phyloP scores from a whole-genome alignment of 129 eudicot genomes.

The Flaveria sonorensis region DNA sequence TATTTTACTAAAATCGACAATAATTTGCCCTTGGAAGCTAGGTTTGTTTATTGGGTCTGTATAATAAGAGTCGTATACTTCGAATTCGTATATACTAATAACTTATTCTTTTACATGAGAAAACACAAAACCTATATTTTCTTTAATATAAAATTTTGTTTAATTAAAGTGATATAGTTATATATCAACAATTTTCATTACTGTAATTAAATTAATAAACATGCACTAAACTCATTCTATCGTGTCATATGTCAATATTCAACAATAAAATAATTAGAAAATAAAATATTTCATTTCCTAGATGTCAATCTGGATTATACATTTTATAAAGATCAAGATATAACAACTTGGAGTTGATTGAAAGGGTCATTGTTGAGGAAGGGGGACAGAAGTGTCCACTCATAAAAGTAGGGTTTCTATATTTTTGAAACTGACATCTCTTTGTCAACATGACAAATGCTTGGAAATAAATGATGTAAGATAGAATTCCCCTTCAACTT shows the following conservation, averaged over 20 bases:
- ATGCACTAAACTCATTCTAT: not conserved
- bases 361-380: constrained; percentile 14
- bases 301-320: not conserved
- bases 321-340: not conserved
- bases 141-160: too few relatives aligned
- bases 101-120: too few relatives aligned
- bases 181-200: not conserved
- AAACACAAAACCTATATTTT: too few relatives aligned
- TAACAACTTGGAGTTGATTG: constrained; percentile 25
- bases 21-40: too few relatives aligned
- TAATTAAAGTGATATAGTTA: too few relatives aligned
- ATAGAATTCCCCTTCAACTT: constrained; percentile 5
- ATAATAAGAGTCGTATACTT: too few relatives aligned
- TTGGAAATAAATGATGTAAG: constrained; percentile 1
- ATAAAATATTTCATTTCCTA: too few relatives aligned
- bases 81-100: too few relatives aligned
- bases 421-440: constrained; percentile 29
- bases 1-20: too few relatives aligned
- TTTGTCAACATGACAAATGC: constrained; percentile 24
- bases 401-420: constrained; percentile 17
- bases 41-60: too few relatives aligned
- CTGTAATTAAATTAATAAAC: not conserved
- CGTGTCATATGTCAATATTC: too few relatives aligned
- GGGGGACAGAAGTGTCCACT: constrained; percentile 31
- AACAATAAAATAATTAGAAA: too few relatives aligned